Conservation (phyloP, 2,329 filamentous ascomycete species). For the Fusarium sp. region DNA sequence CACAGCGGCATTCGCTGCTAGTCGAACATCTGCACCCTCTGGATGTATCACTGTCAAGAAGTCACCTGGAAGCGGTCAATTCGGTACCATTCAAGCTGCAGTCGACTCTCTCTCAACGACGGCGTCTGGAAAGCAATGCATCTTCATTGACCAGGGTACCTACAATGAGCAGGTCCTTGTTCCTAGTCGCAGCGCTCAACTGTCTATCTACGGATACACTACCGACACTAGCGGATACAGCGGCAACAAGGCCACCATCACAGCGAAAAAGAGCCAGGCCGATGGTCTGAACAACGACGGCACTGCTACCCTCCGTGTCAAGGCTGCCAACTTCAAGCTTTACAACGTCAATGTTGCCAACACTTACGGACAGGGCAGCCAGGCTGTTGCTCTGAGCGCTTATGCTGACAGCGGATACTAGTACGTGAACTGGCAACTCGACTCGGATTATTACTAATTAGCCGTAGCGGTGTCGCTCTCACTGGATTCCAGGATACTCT, state of each 20-base stretch:
- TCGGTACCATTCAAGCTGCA: slow-evolving; percentile 60
- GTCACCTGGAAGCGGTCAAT: slow-evolving; percentile 46
- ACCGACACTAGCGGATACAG: slow-evolving; percentile 57
- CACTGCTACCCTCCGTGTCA: slow-evolving; percentile 57
- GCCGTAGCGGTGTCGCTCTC: slow-evolving; percentile 49
- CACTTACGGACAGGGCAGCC: slow-evolving; percentile 56
- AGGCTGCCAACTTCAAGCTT: slow-evolving; percentile 61
- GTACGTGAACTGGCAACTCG: not conserved
- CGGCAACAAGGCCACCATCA: slow-evolving; percentile 66
- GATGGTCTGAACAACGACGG: slow-evolving; percentile 61
- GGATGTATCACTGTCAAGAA: slow-evolving; percentile 61
- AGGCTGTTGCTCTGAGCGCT: slow-evolving; percentile 58
- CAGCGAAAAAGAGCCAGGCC: slow-evolving; percentile 53
- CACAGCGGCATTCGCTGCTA: slow-evolving; percentile 41
- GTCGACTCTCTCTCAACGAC: slow-evolving; percentile 66
- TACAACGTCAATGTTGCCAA: slow-evolving; percentile 69
- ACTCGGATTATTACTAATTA: fast-evolving
- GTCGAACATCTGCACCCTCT: slow-evolving; percentile 52
- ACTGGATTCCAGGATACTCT: slow-evolving; percentile 62
- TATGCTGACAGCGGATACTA: slow-evolving; percentile 58
- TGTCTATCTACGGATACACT: slow-evolving; percentile 67
- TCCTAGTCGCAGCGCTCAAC: slow-evolving; percentile 57
- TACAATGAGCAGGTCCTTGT: slow-evolving; percentile 62
- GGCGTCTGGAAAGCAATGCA: slow-evolving; percentile 60
- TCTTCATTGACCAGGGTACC: slow-evolving; percentile 72